Evolutionary conservation across 306 rosid genomes (phyloP), one percentile per base, ranked within the genome.

Genomic region (Medicago lupulina): DNA sequence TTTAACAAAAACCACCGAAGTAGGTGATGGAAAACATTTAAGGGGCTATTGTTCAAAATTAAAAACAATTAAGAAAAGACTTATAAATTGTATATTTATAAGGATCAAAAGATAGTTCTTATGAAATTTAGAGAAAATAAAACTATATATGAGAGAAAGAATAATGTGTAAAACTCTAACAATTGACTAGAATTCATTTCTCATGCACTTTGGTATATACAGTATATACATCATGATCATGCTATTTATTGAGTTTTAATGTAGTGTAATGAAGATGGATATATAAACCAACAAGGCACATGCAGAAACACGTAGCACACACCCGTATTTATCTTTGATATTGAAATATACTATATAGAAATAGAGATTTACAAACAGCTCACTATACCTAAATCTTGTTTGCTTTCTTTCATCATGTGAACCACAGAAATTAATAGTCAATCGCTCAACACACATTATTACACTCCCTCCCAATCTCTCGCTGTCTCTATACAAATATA

Each of bases 331-430:
- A 8, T 18, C 7, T 1, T 1, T 8, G 10, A 17, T 54, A 5
- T 17, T 54, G 11, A 54, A 54, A 9, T 18, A 55, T 2, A 14
- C 13, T 50, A 50, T n/a, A 6, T 6, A 50, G 4, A 5, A 14
- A 13, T 55, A 55, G 6, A 55, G 6, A 64, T n/a, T 3, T 63
- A 64, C 49, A 64, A 38, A 16, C 3, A 64, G 46, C n/a, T 64
- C 50, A 64, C 70, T 62, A 31, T 15, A 34, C 44, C 67, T 31
- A 34, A 62, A 34, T 64, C 28, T n/a, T 38, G 49, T 38, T 64
- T 38, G n/a, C 49, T 41, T 18, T 6, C 11, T 41, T 17, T 66
- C 36, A 40, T 66, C 36, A 40, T 41, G 9, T 41, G 36, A 43
- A 66, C n/a, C 71, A 61, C 21, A 31, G 10, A 14, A 28, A 61